Evolutionary conservation across 192 early-diverging fungal genomes (phyloP), one percentile per base, ranked within the genome.

Genomic region (Coemansia sp.): DNA sequence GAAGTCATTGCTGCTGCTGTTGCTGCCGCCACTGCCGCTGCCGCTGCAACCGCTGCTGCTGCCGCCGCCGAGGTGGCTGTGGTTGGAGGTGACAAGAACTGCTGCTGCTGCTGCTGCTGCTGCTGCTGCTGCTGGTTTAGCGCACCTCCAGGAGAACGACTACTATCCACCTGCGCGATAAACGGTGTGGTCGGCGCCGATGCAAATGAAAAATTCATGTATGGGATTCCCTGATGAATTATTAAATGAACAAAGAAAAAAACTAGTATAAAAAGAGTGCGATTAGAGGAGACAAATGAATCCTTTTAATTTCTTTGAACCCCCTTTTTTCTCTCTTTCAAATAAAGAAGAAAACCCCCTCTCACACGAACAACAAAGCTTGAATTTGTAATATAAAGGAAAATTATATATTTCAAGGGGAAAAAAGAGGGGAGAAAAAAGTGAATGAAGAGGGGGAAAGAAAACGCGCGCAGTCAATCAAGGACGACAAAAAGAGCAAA

Each of bases 151-250:
- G 71, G 55, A 19, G 47, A 47, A 39, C 65, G 71, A 15, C 68
- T 26, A 26, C 26, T 74, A 43, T 81, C 78, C 16, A 66, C 70
- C 63, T 82, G 79, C 61, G 79, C 59, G 18, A 82, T 82, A 64
- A 76, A 82, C 49, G 79, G 79, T n/a, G 79, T 82, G 21, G 74
- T 73, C 32, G 79, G 79, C 42, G 79, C 79, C 63, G 79, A 82
- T 69, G 79, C 79, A 71, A 82, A 82, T 45, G 79, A 82, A 68
- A 82, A 82, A 66, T 82, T 82, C 79, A 82, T 82, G 65, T 60
- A 62, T 26, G 47, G 49, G 36, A 6, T 47, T 26, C 41, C 12
- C 8, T 15, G 15, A 26, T 26, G 26, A 26, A 26, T 1, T 26
- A 26, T 3, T 26, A 26, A 26, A 26, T 58, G 65, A 32, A 55